Base-by-base conservation (phyloP, 192 early-diverging fungal species). In the Piromyces finnis region DNA sequence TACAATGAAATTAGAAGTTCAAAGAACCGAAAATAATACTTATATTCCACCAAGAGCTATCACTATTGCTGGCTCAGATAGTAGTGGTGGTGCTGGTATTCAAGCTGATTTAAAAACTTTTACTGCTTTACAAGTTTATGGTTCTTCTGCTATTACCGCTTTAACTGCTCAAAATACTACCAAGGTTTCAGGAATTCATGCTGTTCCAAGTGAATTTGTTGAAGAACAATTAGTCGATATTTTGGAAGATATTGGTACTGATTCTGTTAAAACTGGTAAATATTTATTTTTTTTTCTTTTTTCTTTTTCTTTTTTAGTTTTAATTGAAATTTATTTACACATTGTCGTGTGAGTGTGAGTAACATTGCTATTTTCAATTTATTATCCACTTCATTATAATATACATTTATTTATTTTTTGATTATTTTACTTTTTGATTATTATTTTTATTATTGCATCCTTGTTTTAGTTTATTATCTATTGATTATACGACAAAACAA, bases 101-200 rank as follows among this genome's bases (percentile, higher is more conserved):
- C 95, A 96, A 84, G 95, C 95, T 27, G 95, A 96, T 86, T 88
- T 96, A 78, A 96, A 96, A 83, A 94, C 95, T 12, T 91, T 95
- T 84, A 94, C 91, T 30, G 88, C 93, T 5, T 80, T 93, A 22
- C 84, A 86, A 6, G 89, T 92, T 3, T 94, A 91, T 86, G 92
- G 92, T 15, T 86, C 92, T 0, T 91, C 93, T 6, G 94, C 91
- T 17, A 80, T 96, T 22, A 93, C 93, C 15, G 93, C 94, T 1
- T 79, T 95, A 27, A 96, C 95, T 0, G 93, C 94, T 12, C 95
- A 96, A 83, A 96, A 96, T 84, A 96, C 95, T 0, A 78, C 90
- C n/a, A 90, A 90, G 26, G 95, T 96, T 14, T 90, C 92, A 79
- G 89, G 88, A 18, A 87, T 93, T 37, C 86, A 88, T 51, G 79